Percentiles rank a stretch among this genome's conserved stretches.
Evolutionary conservation across 75 land plant genomes (phyloP).

Genomic region (Larix kaempferi): DNA sequence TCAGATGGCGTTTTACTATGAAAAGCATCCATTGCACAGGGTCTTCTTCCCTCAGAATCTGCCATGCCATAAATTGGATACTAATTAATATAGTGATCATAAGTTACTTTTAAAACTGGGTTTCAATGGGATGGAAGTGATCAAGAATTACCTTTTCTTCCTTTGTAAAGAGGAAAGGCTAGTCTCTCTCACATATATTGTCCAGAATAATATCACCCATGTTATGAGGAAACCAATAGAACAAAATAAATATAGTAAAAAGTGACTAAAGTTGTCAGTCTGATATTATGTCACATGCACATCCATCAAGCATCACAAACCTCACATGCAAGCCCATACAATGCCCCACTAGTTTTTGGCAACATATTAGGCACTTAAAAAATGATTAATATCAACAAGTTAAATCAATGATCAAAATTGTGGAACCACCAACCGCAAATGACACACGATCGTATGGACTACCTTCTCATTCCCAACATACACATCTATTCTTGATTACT

Average conservation of each 20-base stretch:
- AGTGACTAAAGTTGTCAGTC: too few species aligned
- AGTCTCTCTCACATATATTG: conserved; percentile 86
- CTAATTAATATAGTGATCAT: not conserved
- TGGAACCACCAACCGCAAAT: not conserved
- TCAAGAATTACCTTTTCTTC: conserved; percentile 70
- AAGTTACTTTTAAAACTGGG: not conserved
- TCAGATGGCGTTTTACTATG: conserved; percentile 63
- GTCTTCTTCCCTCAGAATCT: conserved; percentile 84
- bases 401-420: too few species aligned
- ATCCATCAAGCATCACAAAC: conserved; percentile 4
- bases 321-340: too few species aligned
- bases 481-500: not conserved
- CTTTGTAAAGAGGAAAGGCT: conserved; percentile 73
- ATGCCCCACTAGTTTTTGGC: too few species aligned
- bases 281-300: conserved; percentile 1
- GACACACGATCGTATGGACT: not conserved
- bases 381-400: not conserved
- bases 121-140: not conserved
- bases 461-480: too few species aligned
- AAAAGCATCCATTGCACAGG: conserved; percentile 80
- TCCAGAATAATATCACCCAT: conserved; percentile 87
- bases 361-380: not conserved
- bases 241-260: too few species aligned
- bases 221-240: conserved; percentile 9
- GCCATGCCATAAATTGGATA: not conserved